Conservation (phyloP, 768 basidiomycete species). For the Lactarius indigo region DNA sequence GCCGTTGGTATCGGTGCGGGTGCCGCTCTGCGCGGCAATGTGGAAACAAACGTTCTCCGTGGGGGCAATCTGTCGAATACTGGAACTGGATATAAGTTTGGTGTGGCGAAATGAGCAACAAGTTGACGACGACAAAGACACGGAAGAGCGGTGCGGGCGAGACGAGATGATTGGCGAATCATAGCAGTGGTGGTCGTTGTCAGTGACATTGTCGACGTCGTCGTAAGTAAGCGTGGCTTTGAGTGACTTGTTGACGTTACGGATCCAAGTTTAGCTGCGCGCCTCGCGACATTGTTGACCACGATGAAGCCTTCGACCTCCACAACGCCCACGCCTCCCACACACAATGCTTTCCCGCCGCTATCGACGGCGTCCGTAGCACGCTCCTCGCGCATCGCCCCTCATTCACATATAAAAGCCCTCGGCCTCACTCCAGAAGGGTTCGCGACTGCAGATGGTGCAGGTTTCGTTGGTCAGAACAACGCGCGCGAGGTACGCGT, state of each 20-base stretch:
- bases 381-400: constrained; percentile 76
- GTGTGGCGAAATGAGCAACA: neutral
- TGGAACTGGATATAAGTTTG: neutral
- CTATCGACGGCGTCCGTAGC: constrained; percentile 58
- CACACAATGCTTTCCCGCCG: constrained; percentile 69
- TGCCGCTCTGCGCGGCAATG: constrained; percentile 4
- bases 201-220: neutral
- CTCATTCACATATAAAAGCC: constrained; percentile 96
- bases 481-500: constrained; percentile 80
- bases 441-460: constrained; percentile 61
- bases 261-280: neutral
- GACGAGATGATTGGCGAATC: neutral
- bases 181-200: neutral
- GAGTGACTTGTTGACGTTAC: too few species aligned
- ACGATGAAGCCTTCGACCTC: constrained; percentile 26
- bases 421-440: constrained; percentile 88
- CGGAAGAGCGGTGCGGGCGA: neutral
- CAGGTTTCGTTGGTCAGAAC: constrained; percentile 89
- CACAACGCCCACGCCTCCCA: constrained; percentile 30
- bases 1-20: constrained; percentile 8
- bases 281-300: neutral
- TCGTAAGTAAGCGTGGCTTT: neutral
- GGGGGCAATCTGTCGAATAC: neutral
- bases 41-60: constrained; percentile 14
- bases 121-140: neutral